A percentile compares a stretch with the other conserved stretches of the same genome.
Conservation (phyloP, 148 eudicot species). For the Nepenthes gracilis region DNA sequence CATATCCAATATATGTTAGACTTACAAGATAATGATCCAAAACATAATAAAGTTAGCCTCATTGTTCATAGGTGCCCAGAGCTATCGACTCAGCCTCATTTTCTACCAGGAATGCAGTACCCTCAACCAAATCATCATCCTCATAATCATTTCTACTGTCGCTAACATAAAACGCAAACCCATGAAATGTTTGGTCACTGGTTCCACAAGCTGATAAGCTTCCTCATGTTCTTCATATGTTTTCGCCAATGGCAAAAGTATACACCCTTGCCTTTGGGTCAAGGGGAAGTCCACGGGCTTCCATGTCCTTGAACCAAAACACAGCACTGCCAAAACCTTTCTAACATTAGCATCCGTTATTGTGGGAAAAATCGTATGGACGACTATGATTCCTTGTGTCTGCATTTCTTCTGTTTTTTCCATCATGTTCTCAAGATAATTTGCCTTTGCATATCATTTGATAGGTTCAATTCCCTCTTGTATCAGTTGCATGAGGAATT, state of each 20-base stretch:
- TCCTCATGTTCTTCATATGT: conserved; percentile 52
- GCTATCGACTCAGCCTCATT: neutral
- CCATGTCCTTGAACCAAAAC: conserved; percentile 81
- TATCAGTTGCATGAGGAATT: conserved; percentile 56
- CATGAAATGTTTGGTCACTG: conserved; percentile 6
- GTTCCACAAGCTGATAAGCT: conserved; percentile 42
- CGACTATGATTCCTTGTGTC: conserved; percentile 39
- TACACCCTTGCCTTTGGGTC: conserved; percentile 75
- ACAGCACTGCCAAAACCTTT: conserved; percentile 67
- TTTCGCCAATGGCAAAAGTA: conserved; percentile 57
- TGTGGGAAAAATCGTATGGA: conserved; percentile 58
- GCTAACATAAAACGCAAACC: conserved; percentile 6
- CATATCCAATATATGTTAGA: no score
- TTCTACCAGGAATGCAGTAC: neutral
- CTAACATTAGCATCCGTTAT: conserved; percentile 82
- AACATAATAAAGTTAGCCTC: no score
- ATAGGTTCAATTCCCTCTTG: conserved; percentile 60
- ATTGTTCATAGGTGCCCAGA: neutral
- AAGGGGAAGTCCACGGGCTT: conserved; percentile 40
- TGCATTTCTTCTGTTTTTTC: conserved; percentile 61
- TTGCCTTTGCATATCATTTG: conserved; percentile 61
- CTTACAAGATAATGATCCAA: no score
- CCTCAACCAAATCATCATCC: conserved; percentile 16
- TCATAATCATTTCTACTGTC: conserved; percentile 17
- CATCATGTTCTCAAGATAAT: conserved; percentile 67